These are phyloP conservation scores for Penicillium sp. DNA, from an alignment of 2,329 filamentous ascomycete species.

Conservation along the genomic window DNA sequence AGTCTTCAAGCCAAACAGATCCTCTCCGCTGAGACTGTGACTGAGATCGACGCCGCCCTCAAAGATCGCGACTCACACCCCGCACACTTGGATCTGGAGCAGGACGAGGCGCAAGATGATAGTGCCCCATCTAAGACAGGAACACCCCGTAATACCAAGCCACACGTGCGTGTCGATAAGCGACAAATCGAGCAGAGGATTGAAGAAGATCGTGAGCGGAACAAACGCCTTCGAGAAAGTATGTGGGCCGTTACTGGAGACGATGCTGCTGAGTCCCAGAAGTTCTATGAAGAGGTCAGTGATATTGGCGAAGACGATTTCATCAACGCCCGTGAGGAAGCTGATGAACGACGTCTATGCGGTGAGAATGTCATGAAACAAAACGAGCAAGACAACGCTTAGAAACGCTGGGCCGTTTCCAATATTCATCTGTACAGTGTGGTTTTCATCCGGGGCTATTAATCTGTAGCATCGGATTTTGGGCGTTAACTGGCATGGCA, in stretches of 20 bases:
- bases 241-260: conserved; percentile 82
- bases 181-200: conserved; percentile 92
- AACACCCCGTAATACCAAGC: conserved; percentile 29
- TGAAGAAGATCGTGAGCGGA: conserved; percentile 91
- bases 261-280: conserved; percentile 70
- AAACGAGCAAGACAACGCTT: background rate
- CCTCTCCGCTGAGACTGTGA: conserved; percentile 70
- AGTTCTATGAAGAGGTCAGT: conserved; percentile 82
- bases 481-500: background rate
- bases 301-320: conserved; percentile 87
- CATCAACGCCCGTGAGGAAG: conserved; percentile 72
- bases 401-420: background rate
- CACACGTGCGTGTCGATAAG: conserved; percentile 66
- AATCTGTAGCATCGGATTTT: background rate
- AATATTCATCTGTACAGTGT: background rate
- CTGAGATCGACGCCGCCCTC: conserved; percentile 79
- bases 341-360: conserved; percentile 44
- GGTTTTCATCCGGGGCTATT: background rate
- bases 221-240: conserved; percentile 86
- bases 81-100: conserved; percentile 53
- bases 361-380: background rate
- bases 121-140: conserved; percentile 26
- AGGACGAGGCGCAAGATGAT: conserved; percentile 31
- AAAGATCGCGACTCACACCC: conserved; percentile 71
- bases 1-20: conserved; percentile 70